These are phyloP conservation scores for Coemansia sp. DNA, from an alignment of 192 early-diverging fungal species.

Conservation along the genomic window DNA sequence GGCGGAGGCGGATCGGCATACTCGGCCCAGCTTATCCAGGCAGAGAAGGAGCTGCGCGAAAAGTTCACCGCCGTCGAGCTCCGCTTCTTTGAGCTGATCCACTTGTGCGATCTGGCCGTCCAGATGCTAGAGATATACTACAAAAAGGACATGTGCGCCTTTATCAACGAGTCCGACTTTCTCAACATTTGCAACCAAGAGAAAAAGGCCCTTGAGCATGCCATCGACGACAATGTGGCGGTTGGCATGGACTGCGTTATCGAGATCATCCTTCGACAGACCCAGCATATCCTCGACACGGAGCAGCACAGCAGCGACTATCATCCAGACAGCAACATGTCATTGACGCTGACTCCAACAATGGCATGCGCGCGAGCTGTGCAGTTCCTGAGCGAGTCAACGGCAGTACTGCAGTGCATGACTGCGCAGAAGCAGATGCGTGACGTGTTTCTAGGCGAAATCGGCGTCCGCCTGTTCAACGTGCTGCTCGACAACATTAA, in stretches of 20 bases:
- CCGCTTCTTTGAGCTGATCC: slow-evolving; percentile 94
- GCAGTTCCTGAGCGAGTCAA: slow-evolving; percentile 77
- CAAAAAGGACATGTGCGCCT: slow-evolving; percentile 81
- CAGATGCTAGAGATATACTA: slow-evolving; percentile 97
- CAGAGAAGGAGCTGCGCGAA: slow-evolving; percentile 40
- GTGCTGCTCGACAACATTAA: slow-evolving; percentile 85
- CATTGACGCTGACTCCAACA: slow-evolving; percentile 73
- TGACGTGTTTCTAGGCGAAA: slow-evolving; percentile 90
- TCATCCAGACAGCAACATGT: slow-evolving; percentile 65
- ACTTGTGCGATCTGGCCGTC: slow-evolving; percentile 89
- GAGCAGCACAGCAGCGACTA: slow-evolving; percentile 75
- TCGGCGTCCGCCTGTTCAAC: slow-evolving; percentile 85
- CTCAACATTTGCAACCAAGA: slow-evolving; percentile 90
- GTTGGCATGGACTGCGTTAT: slow-evolving; percentile 93
- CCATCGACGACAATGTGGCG: slow-evolving; percentile 90
- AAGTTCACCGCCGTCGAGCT: slow-evolving; percentile 63
- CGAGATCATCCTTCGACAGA: slow-evolving; percentile 81
- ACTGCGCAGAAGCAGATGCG: slow-evolving; percentile 83
- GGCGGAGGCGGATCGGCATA: slow-evolving; percentile 34
- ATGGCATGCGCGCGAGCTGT: slow-evolving; percentile 80
- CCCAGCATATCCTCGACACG: slow-evolving; percentile 78
- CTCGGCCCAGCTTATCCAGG: slow-evolving; percentile 54
- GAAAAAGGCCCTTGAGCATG: slow-evolving; percentile 83
- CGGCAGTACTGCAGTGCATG: slow-evolving; percentile 68
- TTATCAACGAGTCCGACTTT: slow-evolving; percentile 91